Evolutionary conservation across 2,329 filamentous ascomycete species (phyloP).

Genomic region (Diplodia corticola): DNA sequence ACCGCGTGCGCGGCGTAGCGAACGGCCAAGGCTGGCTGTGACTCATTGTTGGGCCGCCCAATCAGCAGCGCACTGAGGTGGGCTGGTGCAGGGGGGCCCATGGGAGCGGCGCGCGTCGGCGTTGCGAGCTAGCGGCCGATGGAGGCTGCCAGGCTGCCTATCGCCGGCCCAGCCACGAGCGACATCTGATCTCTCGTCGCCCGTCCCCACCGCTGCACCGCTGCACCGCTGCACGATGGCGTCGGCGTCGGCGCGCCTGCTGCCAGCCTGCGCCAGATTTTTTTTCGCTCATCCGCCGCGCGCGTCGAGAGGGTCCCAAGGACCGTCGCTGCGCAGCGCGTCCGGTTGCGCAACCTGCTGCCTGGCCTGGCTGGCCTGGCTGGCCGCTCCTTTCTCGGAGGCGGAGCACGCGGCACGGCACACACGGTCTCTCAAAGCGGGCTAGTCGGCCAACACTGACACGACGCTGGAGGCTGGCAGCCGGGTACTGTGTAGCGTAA

Average conservation of each 20-base stretch:
- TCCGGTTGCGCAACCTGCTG: not conserved
- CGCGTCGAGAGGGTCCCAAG: not conserved
- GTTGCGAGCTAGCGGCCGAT: not conserved
- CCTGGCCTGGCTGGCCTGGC: too few relatives aligned
- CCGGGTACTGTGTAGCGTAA: not conserved
- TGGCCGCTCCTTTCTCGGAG: not conserved
- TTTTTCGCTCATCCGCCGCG: not conserved
- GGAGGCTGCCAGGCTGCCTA: not conserved
- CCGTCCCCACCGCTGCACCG: not conserved
- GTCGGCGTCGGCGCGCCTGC: too few relatives aligned
- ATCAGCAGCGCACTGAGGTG: not conserved
- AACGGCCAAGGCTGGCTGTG: not conserved
- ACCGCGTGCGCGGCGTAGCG: not conserved
- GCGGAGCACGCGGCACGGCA: slow-evolving; percentile 23
- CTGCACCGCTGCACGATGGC: not conserved
- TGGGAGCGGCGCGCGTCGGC: not conserved
- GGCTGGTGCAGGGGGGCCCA: not conserved
- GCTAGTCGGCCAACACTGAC: not conserved
- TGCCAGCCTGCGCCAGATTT: too few relatives aligned
- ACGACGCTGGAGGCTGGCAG: not conserved
- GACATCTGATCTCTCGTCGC: not conserved
- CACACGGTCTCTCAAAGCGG: not conserved
- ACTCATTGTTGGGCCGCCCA: not conserved
- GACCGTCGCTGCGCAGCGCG: not conserved
- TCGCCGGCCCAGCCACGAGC: not conserved